These are phyloP conservation scores for Chaetomium strumarium DNA, from an alignment of 2,329 filamentous ascomycete species.

Conservation along the genomic window DNA sequence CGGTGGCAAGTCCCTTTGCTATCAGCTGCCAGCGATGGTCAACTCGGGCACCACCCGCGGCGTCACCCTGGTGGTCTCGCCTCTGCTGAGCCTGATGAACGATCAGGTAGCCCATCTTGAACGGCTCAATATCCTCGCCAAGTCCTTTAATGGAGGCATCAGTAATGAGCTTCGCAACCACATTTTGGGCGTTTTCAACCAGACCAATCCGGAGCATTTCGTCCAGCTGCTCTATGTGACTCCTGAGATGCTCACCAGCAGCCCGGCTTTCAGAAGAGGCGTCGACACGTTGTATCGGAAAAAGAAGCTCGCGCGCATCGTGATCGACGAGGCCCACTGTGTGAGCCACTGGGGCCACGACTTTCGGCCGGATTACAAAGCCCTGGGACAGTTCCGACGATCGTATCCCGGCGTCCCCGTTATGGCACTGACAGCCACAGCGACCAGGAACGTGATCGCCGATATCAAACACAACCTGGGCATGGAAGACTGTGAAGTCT, in stretches of 20 bases:
- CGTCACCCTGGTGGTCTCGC: conserved; percentile 91
- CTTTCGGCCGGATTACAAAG: conserved; percentile 93
- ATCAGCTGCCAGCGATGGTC: conserved; percentile 86
- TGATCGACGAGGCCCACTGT: conserved; percentile 98
- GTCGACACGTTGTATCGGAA: conserved; percentile 64
- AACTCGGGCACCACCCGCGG: conserved; percentile 74
- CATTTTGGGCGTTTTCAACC: conserved; percentile 60
- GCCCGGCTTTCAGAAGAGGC: conserved; percentile 56
- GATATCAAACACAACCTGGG: conserved; percentile 90
- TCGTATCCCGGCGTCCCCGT: conserved; percentile 76
- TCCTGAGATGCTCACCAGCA: conserved; percentile 93
- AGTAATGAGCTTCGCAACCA: conserved; percentile 54
- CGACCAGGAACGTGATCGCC: conserved; percentile 84
- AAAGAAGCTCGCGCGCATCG: conserved; percentile 75
- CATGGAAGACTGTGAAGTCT: conserved; percentile 71
- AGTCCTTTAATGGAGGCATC: conserved; percentile 74
- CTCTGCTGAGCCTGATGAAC: conserved; percentile 91
- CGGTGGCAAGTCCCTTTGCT: conserved; percentile 93
- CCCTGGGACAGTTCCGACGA: conserved; percentile 65
- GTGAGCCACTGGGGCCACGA: conserved; percentile 99
- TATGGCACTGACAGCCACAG: conserved; percentile 93
- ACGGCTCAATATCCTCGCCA: conserved; percentile 69
- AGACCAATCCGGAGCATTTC: conserved; percentile 62
- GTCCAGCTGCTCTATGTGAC: conserved; percentile 91
- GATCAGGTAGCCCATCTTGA: conserved; percentile 86